A percentile compares a stretch with the other conserved stretches of the same genome.
Conservation (phyloP, 2,329 filamentous ascomycete species). For the Septoria linicola region DNA sequence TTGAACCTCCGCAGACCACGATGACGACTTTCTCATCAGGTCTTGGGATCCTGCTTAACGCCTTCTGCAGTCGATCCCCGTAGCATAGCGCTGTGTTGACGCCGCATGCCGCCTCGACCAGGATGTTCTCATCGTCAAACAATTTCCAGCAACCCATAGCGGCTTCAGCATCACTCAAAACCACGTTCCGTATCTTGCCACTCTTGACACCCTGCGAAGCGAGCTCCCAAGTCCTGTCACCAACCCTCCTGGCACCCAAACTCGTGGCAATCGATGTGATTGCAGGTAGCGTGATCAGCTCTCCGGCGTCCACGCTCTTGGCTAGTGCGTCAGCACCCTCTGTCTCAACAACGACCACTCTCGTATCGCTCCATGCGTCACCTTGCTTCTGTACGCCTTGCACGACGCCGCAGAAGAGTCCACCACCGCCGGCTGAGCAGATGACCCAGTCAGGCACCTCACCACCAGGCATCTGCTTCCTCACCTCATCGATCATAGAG, state of each 20-base stretch:
- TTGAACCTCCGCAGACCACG: conserved; percentile 72
- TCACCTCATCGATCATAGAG: conserved; percentile 57
- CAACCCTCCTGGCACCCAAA: conserved; percentile 72
- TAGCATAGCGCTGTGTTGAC: conserved; percentile 72
- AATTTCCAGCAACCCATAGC: conserved; percentile 73
- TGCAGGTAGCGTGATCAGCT: conserved; percentile 59
- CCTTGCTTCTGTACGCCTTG: conserved; percentile 59
- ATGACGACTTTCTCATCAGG: conserved; percentile 69
- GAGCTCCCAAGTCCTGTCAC: conserved; percentile 66
- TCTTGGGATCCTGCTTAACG: conserved; percentile 50
- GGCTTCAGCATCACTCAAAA: conserved; percentile 74
- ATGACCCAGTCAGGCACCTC: conserved; percentile 66
- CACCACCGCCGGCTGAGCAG: conserved; percentile 78
- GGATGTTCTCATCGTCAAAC: conserved; percentile 74
- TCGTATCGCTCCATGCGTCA: conserved; percentile 35
- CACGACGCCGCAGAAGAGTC: conserved; percentile 73
- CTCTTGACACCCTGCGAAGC: conserved; percentile 42
- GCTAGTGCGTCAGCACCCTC: conserved; percentile 68
- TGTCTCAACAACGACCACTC: conserved; percentile 74
- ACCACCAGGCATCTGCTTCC: conserved; percentile 40
- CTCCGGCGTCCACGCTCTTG: conserved; percentile 57
- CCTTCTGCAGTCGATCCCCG: conserved; percentile 59
- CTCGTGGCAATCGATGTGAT: conserved; percentile 76
- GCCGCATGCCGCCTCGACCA: conserved; percentile 84
- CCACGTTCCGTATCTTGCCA: conserved; percentile 57